A percentile compares a stretch with the other conserved stretches of the same genome.
These are phyloP conservation scores for Phoma sp. DNA, from an alignment of 2,329 filamentous ascomycete species.

Conservation along the genomic window DNA sequence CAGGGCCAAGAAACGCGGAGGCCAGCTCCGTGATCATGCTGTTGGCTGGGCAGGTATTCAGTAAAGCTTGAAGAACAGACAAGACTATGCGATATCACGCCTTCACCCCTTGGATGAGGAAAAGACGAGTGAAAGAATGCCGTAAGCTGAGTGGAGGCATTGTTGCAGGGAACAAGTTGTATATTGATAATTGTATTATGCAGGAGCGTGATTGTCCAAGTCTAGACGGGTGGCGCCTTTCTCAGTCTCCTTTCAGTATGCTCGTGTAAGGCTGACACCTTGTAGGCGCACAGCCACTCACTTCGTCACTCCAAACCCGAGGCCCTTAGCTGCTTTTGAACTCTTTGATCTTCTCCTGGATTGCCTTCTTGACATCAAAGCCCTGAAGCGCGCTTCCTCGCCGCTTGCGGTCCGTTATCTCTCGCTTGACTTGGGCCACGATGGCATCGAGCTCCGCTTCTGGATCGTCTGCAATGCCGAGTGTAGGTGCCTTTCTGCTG, in stretches of 20 bases:
- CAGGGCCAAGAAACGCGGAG: too few species aligned
- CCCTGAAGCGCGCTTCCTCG: constrained; percentile 50
- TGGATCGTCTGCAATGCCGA: constrained; percentile 81
- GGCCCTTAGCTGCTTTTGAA: constrained; percentile 29
- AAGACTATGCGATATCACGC: not conserved
- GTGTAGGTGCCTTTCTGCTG: constrained; percentile 64
- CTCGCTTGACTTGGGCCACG: constrained; percentile 73
- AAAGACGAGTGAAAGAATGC: too few species aligned
- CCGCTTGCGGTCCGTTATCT: constrained; percentile 68
- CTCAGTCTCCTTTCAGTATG: too few species aligned
- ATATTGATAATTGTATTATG: not conserved
- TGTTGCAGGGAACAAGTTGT: too few species aligned
- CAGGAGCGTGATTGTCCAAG: not conserved
- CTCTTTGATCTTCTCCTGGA: constrained; percentile 46
- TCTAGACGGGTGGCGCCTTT: not conserved
- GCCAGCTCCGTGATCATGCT: not conserved
- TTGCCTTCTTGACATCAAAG: constrained; percentile 45
- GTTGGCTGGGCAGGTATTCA: not conserved
- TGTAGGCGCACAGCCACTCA: not conserved
- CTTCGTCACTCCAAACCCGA: not conserved
- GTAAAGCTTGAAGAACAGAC: not conserved
- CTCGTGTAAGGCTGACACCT: not conserved
- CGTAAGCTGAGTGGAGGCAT: too few species aligned
- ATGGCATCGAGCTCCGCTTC: constrained; percentile 78
- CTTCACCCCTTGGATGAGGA: too few species aligned